phyloP scores from a whole-genome alignment of 305 asterid genomes.

The Fraxinus albicans region DNA sequence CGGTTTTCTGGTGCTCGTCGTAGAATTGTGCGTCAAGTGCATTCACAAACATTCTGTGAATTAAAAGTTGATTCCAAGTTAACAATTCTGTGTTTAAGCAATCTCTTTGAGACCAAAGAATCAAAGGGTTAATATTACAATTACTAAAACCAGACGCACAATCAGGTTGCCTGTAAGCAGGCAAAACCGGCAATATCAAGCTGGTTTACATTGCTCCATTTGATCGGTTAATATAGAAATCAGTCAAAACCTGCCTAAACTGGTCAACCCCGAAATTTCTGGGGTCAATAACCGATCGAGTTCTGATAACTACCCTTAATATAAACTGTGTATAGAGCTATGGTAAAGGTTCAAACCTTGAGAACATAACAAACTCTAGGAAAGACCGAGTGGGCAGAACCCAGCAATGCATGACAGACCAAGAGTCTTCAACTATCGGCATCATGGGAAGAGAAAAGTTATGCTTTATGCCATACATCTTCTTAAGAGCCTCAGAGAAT shows the following conservation, averaged over 20 bases:
- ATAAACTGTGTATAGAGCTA: not conserved
- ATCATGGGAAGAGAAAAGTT: slow-evolving; percentile 70
- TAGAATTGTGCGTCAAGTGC: slow-evolving; percentile 70
- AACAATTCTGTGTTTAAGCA: not conserved
- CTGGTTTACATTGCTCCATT: not conserved
- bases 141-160: not conserved
- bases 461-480: slow-evolving; percentile 80
- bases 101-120: not conserved
- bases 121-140: not conserved
- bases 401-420: slow-evolving; percentile 98
- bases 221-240: not conserved
- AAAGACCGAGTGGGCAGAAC: slow-evolving; percentile 87
- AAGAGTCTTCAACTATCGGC: slow-evolving; percentile 74
- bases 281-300: not conserved
- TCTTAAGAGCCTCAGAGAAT: slow-evolving; percentile 70
- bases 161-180: not conserved
- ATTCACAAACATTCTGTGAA: slow-evolving; percentile 84
- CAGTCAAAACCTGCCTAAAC: not conserved
- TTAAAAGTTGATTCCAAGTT: slow-evolving; percentile 4
- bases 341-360: slow-evolving; percentile 55
- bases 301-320: not conserved
- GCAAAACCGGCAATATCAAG: not conserved
- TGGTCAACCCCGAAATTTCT: not conserved
- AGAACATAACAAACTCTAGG: slow-evolving; percentile 91
- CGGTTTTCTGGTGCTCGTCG: slow-evolving; percentile 66